These are phyloP conservation scores for Populus ilicifolia DNA, from an alignment of 345 rosid species.

Conservation along the genomic window DNA sequence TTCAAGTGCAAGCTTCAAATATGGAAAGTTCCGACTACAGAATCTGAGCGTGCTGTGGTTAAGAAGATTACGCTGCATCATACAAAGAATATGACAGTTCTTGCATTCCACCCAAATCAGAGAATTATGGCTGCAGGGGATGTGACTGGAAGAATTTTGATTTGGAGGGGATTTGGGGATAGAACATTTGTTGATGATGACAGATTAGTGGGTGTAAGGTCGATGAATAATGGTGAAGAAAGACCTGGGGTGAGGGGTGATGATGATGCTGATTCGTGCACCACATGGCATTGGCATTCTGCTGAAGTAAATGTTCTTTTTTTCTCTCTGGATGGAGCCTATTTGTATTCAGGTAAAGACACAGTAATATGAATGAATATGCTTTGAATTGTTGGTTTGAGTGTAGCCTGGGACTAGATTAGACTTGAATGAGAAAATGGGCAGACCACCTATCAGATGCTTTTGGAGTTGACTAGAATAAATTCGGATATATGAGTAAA, in stretches of 20 bases:
- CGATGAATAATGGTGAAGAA: conserved; percentile 46
- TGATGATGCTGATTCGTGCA: conserved; percentile 94
- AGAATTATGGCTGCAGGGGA: conserved; percentile 86
- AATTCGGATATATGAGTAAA: not conserved
- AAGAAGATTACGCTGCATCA: conserved; percentile 76
- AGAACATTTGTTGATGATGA: conserved; percentile 38
- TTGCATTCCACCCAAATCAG: conserved; percentile 84
- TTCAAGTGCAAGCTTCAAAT: conserved; percentile 53
- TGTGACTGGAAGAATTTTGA: conserved; percentile 80
- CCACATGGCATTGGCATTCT: conserved; percentile 95
- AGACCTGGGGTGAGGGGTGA: conserved; percentile 82
- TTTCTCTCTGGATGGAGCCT: conserved; percentile 93
- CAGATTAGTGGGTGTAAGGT: conserved; percentile 20
- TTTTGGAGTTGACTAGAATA: not conserved
- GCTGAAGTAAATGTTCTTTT: conserved; percentile 57
- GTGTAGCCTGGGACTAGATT: not conserved
- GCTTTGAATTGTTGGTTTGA: not conserved
- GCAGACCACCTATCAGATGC: not conserved
- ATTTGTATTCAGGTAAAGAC: conserved; percentile 68
- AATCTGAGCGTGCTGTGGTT: conserved; percentile 36
- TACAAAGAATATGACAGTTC: conserved; percentile 56
- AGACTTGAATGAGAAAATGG: not conserved
- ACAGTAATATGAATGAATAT: not conserved
- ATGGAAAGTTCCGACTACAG: conserved; percentile 67
- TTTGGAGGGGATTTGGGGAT: conserved; percentile 84